Conservation (phyloP, 805 yeast species). For the Sugiyamaella qingdaonensis region DNA sequence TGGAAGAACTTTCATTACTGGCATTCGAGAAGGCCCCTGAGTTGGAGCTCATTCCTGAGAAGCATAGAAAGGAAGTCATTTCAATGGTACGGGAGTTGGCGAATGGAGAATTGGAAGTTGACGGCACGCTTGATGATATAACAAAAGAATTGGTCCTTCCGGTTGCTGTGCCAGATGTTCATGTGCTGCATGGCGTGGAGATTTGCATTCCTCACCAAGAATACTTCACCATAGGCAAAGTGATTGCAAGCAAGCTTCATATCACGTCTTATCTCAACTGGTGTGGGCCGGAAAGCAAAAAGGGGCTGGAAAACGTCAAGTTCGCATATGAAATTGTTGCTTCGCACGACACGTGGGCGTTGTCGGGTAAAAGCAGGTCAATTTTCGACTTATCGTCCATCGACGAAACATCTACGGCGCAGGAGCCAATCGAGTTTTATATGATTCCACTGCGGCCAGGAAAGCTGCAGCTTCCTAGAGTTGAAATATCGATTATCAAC, state of each 20-base stretch:
- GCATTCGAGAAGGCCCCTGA: not conserved
- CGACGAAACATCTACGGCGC: constrained; percentile 22
- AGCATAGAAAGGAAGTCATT: not conserved
- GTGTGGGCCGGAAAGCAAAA: constrained; percentile 29
- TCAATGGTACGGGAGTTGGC: constrained; percentile 4
- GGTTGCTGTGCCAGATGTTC: constrained; percentile 60
- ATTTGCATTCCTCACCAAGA: constrained; percentile 33
- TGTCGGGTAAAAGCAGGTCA: constrained; percentile 65
- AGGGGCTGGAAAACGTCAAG: constrained; percentile 20
- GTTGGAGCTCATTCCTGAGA: not conserved
- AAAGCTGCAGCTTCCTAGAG: constrained; percentile 59
- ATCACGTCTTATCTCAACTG: constrained; percentile 47
- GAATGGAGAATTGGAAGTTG: not conserved
- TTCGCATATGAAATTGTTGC: constrained; percentile 48
- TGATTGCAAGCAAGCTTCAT: constrained; percentile 44
- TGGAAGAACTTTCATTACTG: not conserved
- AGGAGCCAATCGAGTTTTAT: constrained; percentile 35
- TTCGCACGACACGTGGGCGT: constrained; percentile 69
- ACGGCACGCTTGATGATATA: constrained; percentile 9
- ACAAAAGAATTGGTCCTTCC: constrained; percentile 40
- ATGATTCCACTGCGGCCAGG: constrained; percentile 78
- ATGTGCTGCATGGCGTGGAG: constrained; percentile 57
- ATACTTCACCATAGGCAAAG: constrained; percentile 59
- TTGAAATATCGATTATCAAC: constrained; percentile 40
- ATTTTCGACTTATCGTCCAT: constrained; percentile 37